Percentiles rank a stretch among this genome's conserved stretches.
Conservation (phyloP, 2,329 filamentous ascomycete genomes). For the Cadophora gregata region DNA sequence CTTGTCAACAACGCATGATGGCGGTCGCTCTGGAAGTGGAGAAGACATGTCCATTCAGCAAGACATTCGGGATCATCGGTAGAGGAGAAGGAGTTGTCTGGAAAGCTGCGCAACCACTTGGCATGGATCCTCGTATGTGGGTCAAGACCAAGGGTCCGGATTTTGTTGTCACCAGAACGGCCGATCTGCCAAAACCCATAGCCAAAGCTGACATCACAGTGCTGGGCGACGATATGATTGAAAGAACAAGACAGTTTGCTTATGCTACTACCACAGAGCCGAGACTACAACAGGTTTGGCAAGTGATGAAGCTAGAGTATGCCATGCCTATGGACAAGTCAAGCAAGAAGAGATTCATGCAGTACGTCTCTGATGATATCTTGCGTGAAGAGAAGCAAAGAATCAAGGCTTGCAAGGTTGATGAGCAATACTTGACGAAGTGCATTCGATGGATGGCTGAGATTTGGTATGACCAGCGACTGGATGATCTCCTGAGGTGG, state of each 20-base stretch:
- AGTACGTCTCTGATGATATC: constrained; percentile 35
- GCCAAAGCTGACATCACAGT: neutral
- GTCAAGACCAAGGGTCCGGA: constrained; percentile 36
- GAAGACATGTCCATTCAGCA: constrained; percentile 37
- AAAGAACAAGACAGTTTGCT: constrained; percentile 30
- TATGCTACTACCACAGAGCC: constrained; percentile 25
- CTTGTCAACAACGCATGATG: constrained; percentile 22
- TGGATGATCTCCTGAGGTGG: neutral
- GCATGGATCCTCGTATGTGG: constrained; percentile 35
- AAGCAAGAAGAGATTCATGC: constrained; percentile 19
- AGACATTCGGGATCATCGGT: constrained; percentile 32
- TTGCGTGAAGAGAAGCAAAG: constrained; percentile 13
- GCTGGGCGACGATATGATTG: neutral
- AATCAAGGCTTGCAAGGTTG: constrained; percentile 18
- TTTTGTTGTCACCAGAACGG: constrained; percentile 17
- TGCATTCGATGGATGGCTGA: constrained; percentile 11
- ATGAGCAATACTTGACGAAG: constrained; percentile 11
- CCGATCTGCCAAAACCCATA: constrained; percentile 20
- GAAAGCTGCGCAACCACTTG: constrained; percentile 34
- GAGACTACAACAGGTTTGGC: constrained; percentile 34
- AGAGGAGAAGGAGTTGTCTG: constrained; percentile 40
- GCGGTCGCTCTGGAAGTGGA: constrained; percentile 32
- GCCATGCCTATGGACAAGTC: constrained; percentile 20
- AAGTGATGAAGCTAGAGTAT: constrained; percentile 27
- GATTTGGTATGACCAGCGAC: constrained; percentile 2